These are phyloP conservation scores for Geranium rotundifolium DNA, from an alignment of 345 rosid species.

Conservation along the genomic window DNA sequence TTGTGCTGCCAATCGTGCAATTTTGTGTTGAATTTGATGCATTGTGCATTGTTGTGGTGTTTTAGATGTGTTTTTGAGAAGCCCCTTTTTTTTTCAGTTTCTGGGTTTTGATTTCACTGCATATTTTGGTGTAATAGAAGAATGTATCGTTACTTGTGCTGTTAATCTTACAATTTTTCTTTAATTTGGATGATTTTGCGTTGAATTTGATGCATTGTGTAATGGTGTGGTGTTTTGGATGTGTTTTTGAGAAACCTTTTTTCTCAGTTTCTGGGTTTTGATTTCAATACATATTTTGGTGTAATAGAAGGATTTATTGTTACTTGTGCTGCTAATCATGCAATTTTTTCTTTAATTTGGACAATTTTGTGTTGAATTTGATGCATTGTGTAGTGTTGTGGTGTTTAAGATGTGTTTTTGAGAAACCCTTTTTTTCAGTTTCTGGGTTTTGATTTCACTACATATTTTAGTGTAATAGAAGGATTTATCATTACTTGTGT, in stretches of 20 bases:
- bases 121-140: too few species aligned
- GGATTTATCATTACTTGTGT: neutral
- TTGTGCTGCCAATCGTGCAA: neutral
- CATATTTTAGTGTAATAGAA: too few species aligned
- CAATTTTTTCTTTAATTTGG: neutral
- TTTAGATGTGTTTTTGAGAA: neutral
- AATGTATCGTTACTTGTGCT: neutral
- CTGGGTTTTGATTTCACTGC: too few species aligned
- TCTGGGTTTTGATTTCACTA: too few species aligned
- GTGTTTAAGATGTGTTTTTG: too few species aligned
- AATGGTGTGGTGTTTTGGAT: neutral
- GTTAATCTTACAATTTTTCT: neutral
- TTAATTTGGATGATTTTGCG: neutral
- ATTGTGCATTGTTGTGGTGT: neutral
- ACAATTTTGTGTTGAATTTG: neutral
- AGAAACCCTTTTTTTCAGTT: neutral
- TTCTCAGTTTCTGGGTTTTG: too few species aligned
- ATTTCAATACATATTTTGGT: too few species aligned
- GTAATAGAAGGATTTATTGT: too few species aligned
- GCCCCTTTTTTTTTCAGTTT: neutral
- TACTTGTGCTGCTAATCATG: neutral
- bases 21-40: neutral
- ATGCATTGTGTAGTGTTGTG: neutral
- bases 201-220: neutral
- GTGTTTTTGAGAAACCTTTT: neutral